A percentile compares a stretch with the other conserved stretches of the same genome.
These are phyloP conservation scores for Botrytis sinoallii DNA, from an alignment of 2,329 filamentous ascomycete genomes.

Conservation along the genomic window DNA sequence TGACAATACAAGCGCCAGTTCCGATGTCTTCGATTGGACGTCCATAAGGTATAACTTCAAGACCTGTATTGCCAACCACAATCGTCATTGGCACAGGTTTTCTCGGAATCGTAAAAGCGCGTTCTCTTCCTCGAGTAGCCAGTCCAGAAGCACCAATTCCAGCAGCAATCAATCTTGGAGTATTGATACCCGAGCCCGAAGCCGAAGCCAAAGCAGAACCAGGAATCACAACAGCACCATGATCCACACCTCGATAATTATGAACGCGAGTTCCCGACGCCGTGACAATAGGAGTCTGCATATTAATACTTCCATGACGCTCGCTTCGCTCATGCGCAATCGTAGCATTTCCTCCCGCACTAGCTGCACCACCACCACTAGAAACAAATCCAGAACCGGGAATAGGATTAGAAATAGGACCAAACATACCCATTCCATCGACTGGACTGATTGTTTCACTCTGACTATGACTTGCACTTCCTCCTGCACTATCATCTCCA, in stretches of 20 bases:
- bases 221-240: background rate
- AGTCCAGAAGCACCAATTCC: background rate
- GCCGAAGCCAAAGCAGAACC: background rate
- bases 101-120: background rate
- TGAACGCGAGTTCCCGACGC: background rate
- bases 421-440: background rate
- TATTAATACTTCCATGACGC: background rate
- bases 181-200: background rate
- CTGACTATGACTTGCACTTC: background rate
- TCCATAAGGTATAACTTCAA: background rate
- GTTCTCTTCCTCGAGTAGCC: background rate
- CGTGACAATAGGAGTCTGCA: background rate
- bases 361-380: too few relatives aligned
- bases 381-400: background rate
- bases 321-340: background rate
- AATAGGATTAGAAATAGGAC: too few relatives aligned
- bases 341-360: background rate
- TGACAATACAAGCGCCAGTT: background rate
- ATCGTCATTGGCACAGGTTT: background rate
- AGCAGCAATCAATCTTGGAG: background rate
- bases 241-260: background rate
- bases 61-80: background rate
- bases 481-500: background rate
- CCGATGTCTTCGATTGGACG: rapidly evolving
- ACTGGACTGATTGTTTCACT: background rate